Conservation (phyloP, 345 rosid species). For the Hevea brasiliensis region DNA sequence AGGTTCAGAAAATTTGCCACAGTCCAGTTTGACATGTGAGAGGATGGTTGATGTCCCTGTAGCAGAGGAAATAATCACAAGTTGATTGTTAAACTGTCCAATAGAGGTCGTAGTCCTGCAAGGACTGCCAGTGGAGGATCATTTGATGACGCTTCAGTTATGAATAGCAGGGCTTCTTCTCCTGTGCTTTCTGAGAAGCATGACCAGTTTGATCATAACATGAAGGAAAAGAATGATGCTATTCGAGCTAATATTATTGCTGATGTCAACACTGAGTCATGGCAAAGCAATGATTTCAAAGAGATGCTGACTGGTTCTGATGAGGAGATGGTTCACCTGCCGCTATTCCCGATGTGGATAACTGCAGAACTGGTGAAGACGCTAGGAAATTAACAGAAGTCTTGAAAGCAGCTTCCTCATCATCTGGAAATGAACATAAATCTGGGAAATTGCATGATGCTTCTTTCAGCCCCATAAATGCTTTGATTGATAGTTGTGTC, state of each 20-base stretch:
- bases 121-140: conserved; percentile 67
- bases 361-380: conserved; percentile 41
- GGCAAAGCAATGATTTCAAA: conserved; percentile 65
- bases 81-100: conserved; percentile 72
- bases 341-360: conserved; percentile 45
- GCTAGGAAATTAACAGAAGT: conserved; percentile 39
- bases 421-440: conserved; percentile 48
- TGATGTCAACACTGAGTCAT: conserved; percentile 53
- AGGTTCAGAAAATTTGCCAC: conserved; percentile 58
- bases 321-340: conserved; percentile 54
- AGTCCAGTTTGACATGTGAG: conserved; percentile 48
- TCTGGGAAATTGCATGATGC: conserved; percentile 50
- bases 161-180: conserved; percentile 60
- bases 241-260: conserved; percentile 37
- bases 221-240: conserved; percentile 39
- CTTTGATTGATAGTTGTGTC: conserved; percentile 84
- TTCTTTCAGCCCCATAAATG: conserved; percentile 73
- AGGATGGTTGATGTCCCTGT: conserved; percentile 50
- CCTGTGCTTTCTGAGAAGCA: conserved; percentile 58
- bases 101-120: conserved; percentile 73
- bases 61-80: conserved; percentile 58
- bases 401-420: conserved; percentile 40
- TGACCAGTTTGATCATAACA: conserved; percentile 31
- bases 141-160: conserved; percentile 53
- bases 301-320: conserved; percentile 44